Conservation (phyloP, 192 early-diverging fungal genomes). For the Backusella morwellensis region DNA sequence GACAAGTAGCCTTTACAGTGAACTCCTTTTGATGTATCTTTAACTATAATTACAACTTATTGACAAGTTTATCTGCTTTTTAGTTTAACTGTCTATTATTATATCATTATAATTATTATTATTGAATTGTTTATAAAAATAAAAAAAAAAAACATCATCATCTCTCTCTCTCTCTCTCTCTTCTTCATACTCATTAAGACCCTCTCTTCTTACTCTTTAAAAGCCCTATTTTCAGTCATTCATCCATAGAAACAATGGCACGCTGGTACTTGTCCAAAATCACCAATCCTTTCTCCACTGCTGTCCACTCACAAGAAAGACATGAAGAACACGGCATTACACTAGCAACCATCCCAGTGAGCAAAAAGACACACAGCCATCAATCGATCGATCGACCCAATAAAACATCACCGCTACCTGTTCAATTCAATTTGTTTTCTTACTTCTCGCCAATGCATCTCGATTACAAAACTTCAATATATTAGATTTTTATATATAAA, state of each 20-base stretch:
- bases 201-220: too few relatives aligned
- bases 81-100: neutral
- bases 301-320: neutral
- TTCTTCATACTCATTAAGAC: neutral
- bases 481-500: neutral
- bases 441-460: neutral
- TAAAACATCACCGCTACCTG: neutral
- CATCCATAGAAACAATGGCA: neutral
- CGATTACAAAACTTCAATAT: neutral
- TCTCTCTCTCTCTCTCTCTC: neutral
- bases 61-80: neutral
- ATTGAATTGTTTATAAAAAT: too few relatives aligned
- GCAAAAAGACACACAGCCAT: neutral
- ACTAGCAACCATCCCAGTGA: neutral
- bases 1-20: neutral
- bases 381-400: neutral
- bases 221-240: too few relatives aligned
- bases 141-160: neutral
- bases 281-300: neutral
- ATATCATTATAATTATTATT: neutral
- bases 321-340: neutral
- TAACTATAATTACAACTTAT: neutral
- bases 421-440: neutral
- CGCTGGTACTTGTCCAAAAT: neutral
- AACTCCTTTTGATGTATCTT: neutral